These are phyloP conservation scores for Colletotrichum spaethianum DNA, from an alignment of 2,329 filamentous ascomycete genomes.

Conservation along the genomic window DNA sequence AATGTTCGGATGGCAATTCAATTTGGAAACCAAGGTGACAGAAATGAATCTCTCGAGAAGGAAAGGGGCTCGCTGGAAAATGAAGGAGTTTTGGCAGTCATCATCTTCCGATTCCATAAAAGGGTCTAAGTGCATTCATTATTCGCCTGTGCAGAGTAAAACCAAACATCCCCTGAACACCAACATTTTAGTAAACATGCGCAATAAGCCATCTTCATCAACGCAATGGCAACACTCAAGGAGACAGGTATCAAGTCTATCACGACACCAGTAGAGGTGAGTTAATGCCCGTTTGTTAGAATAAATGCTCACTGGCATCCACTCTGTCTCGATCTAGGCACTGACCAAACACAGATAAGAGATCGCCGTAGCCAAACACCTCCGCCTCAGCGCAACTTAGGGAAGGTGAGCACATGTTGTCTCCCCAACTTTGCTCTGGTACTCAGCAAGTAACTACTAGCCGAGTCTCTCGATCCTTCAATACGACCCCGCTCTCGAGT, in stretches of 20 bases:
- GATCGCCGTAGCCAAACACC: conserved; percentile 16
- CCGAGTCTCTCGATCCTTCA: conserved; percentile 50
- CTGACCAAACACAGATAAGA: conserved; percentile 22
- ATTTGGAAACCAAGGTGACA: too few species aligned
- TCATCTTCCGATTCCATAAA: neutral
- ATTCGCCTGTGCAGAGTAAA: neutral
- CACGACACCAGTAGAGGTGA: conserved; percentile 28
- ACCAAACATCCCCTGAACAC: neutral
- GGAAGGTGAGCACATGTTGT: neutral
- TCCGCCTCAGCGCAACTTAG: neutral
- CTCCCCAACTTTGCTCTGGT: too few species aligned
- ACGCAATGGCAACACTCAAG: conserved; percentile 24
- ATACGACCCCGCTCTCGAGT: conserved; percentile 55
- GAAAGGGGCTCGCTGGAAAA: neutral
- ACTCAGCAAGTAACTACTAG: neutral
- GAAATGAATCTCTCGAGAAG: neutral
- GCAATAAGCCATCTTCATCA: neutral
- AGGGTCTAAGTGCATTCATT: neutral
- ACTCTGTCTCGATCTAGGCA: neutral
- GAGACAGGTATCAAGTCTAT: conserved; percentile 8
- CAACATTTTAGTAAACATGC: conserved; percentile 7
- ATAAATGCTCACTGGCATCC: neutral
- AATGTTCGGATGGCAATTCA: neutral
- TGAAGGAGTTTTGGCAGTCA: neutral
- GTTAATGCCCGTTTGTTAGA: neutral